These are phyloP conservation scores for Wickerhamomyces rabaulensis DNA, from an alignment of 805 yeast genomes.

Conservation along the genomic window DNA sequence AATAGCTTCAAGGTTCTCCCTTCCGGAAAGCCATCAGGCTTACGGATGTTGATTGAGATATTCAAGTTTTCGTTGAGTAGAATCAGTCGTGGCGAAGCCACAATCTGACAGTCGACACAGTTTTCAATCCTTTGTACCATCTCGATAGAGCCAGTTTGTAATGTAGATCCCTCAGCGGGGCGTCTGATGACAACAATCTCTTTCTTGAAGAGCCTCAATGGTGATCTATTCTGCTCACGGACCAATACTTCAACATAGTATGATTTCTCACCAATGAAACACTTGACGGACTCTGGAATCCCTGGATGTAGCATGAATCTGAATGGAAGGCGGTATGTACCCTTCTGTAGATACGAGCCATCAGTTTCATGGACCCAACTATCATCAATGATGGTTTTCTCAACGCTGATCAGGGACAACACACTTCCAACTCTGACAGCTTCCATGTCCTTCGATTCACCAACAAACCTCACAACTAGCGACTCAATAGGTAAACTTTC, in stretches of 20 bases:
- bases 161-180: slow-evolving; percentile 11
- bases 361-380: slow-evolving; percentile 7
- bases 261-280: slow-evolving; percentile 10
- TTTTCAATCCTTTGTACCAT: background rate
- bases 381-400: slow-evolving; percentile 11
- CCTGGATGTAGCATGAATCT: slow-evolving; percentile 17
- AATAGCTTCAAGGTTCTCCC: background rate
- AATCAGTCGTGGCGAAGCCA: background rate
- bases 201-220: background rate
- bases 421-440: background rate
- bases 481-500: slow-evolving; percentile 5
- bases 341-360: slow-evolving; percentile 6
- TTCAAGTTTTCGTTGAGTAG: background rate
- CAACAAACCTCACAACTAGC: slow-evolving; percentile 13
- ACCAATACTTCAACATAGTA: slow-evolving; percentile 9
- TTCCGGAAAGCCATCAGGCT: background rate
- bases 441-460: slow-evolving; percentile 9
- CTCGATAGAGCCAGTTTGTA: slow-evolving; percentile 7
- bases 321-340: slow-evolving; percentile 19
- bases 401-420: slow-evolving; percentile 3
- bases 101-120: background rate
- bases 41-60: background rate
- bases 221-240: background rate
- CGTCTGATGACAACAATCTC: slow-evolving; percentile 5
- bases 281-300: slow-evolving; percentile 14